Conservation (phyloP, 805 yeast genomes). For the Blastobotrys robertii region DNA sequence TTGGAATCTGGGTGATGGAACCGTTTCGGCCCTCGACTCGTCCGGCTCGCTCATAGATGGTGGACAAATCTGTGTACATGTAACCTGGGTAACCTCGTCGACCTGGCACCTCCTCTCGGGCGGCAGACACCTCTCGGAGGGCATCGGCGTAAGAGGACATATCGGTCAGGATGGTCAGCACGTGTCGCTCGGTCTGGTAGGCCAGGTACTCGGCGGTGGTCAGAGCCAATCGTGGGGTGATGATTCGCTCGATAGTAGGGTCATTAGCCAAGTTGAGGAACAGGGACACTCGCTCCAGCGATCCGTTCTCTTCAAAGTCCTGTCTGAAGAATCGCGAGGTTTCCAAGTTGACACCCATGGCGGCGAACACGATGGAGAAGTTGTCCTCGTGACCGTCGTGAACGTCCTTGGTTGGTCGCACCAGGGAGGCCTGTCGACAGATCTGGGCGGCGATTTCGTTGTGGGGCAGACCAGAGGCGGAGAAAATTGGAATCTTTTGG, state of each 20-base stretch:
- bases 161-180: conserved; percentile 93
- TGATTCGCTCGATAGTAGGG: conserved; percentile 98
- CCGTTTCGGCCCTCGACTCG: conserved; percentile 99
- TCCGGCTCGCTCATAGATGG: conserved; percentile 99
- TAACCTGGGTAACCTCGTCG: conserved; percentile 99
- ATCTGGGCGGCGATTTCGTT: conserved; percentile 99
- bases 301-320: conserved; percentile 98
- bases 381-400: conserved; percentile 99
- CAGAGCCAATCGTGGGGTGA: conserved; percentile 96
- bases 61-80: conserved; percentile 99
- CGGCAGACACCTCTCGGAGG: conserved; percentile 98
- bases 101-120: conserved; percentile 99
- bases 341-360: conserved; percentile 99
- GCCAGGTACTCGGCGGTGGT: conserved; percentile 98
- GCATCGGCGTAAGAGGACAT: conserved; percentile 99
- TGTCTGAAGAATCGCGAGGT: conserved; percentile 98
- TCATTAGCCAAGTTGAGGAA: conserved; percentile 97
- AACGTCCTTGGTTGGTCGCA: conserved; percentile 98
- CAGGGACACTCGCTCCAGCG: conserved; percentile 93
- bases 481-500: conserved; percentile 97
- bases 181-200: conserved; percentile 98
- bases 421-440: conserved; percentile 99
- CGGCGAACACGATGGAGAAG: conserved; percentile 98
- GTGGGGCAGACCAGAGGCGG: conserved; percentile 99
- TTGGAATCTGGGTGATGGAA: conserved; percentile 97